Conservation (phyloP, 495 filamentous ascomycete species). For the Trichocladium uniseriatum region DNA sequence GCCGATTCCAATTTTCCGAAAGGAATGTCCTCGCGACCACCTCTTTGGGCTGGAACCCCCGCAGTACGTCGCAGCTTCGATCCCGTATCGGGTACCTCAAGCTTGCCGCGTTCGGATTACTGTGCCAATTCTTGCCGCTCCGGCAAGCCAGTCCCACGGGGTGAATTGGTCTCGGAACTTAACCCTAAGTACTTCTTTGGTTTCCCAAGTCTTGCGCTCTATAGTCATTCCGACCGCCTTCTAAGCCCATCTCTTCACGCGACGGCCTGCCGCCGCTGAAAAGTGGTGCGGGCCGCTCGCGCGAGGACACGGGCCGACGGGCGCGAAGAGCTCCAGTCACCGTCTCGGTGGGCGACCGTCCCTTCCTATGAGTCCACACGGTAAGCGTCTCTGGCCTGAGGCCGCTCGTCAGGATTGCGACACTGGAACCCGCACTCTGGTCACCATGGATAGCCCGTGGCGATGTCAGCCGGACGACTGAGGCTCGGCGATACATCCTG, state of each 20-base stretch:
- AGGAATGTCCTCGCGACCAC: constrained; percentile 47
- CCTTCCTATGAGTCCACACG: constrained; percentile 51
- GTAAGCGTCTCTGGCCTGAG: constrained; percentile 52
- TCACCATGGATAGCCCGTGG: constrained; percentile 39
- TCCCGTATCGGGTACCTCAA: constrained; percentile 31
- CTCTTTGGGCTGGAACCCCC: constrained; percentile 22
- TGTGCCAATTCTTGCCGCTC: constrained; percentile 10
- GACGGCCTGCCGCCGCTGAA: constrained; percentile 29
- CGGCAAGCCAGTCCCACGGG: constrained; percentile 26
- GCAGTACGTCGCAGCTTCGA: constrained; percentile 33
- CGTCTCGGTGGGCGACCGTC: constrained; percentile 30
- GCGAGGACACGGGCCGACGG: constrained; percentile 29
- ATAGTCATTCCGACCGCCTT: constrained; percentile 36
- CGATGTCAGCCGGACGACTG: constrained; percentile 25
- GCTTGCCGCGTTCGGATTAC: constrained; percentile 29
- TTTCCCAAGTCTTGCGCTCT: constrained; percentile 43
- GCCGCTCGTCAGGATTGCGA: constrained; percentile 52
- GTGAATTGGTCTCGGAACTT: constrained; percentile 63
- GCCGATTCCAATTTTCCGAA: constrained; percentile 54
- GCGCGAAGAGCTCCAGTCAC: constrained; percentile 38
- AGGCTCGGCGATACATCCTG: constrained; percentile 6
- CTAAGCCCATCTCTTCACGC: constrained; percentile 23
- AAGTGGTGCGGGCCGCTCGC: constrained; percentile 25
- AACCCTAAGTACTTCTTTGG: constrained; percentile 62
- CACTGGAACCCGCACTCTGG: constrained; percentile 54